These are phyloP conservation scores for Pestalotiopsis sp. DNA, from an alignment of 2,329 filamentous ascomycete genomes.

Conservation along the genomic window DNA sequence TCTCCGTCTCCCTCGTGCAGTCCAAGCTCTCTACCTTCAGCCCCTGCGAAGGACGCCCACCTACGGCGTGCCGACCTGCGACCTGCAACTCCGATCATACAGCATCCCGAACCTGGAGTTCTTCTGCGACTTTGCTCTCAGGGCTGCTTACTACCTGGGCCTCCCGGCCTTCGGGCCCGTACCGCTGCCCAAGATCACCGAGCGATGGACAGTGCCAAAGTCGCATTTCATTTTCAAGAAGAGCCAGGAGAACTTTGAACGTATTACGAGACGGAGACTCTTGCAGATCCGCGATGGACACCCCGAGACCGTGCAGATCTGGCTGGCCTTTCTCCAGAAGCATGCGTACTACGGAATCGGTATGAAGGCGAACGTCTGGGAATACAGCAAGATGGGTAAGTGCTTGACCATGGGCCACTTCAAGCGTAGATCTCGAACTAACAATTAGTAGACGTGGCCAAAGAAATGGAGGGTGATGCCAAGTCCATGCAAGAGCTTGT, in stretches of 20 bases:
- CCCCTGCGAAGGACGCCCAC: constrained; percentile 76
- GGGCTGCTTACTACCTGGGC: constrained; percentile 90
- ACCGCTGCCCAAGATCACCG: constrained; percentile 81
- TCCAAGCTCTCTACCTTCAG: constrained; percentile 84
- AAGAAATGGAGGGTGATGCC: constrained; percentile 46
- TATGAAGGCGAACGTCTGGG: constrained; percentile 98
- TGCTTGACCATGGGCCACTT: constrained; percentile 15
- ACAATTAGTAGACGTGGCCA: constrained; percentile 47
- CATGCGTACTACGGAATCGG: constrained; percentile 95
- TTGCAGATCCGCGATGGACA: constrained; percentile 94
- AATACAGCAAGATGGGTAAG: constrained; percentile 75
- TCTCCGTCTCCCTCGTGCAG: constrained; percentile 70
- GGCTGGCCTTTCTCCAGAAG: constrained; percentile 90
- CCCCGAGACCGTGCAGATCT: constrained; percentile 84
- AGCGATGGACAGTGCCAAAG: constrained; percentile 92
- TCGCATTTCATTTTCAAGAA: constrained; percentile 96
- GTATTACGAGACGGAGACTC: constrained; percentile 80
- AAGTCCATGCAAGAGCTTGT: constrained; percentile 41
- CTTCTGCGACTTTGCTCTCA: constrained; percentile 91
- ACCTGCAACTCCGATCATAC: constrained; percentile 92
- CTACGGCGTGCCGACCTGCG: constrained; percentile 81
- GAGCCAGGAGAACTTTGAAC: constrained; percentile 95
- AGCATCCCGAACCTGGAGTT: constrained; percentile 88
- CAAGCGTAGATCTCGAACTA: constrained; percentile 14
- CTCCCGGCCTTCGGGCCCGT: constrained; percentile 85